Conservation (phyloP, 176 grass and related monocot species). For the Musa schizocarpa region DNA sequence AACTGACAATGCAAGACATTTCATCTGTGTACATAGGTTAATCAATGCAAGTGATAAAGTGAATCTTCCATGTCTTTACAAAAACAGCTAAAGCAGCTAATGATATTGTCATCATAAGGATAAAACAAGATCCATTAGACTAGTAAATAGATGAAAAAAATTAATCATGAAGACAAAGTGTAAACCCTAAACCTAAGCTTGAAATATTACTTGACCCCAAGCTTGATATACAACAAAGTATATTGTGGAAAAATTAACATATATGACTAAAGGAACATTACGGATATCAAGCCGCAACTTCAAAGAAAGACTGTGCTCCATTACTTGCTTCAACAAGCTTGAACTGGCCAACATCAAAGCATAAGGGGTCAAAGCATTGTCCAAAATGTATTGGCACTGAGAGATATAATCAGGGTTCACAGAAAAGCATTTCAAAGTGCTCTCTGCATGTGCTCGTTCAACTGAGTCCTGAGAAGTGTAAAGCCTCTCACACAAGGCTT, state of each 20-base stretch:
- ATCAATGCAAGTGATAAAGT: background rate
- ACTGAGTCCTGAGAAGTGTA: slow-evolving; percentile 93
- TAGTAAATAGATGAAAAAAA: background rate
- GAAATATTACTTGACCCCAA: slow-evolving; percentile 2
- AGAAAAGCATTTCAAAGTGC: slow-evolving; percentile 97
- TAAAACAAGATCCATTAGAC: background rate
- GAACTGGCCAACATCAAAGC: slow-evolving; percentile 97
- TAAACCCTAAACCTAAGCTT: background rate
- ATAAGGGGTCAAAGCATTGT: slow-evolving; percentile 98
- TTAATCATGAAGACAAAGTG: background rate
- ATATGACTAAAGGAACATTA: slow-evolving; percentile 59
- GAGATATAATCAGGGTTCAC: slow-evolving; percentile 96
- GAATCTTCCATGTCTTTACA: background rate
- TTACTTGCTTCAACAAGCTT: slow-evolving; percentile 98
- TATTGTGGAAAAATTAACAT: slow-evolving; percentile 29
- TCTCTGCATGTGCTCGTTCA: slow-evolving; percentile 91
- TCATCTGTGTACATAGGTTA: background rate
- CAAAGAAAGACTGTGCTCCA: slow-evolving; percentile 68
- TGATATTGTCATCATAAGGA: background rate
- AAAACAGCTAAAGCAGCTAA: background rate
- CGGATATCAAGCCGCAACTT: slow-evolving; percentile 93
- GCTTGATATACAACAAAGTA: slow-evolving; percentile 18
- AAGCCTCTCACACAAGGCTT: slow-evolving; percentile 96
- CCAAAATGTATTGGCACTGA: slow-evolving; percentile 99
- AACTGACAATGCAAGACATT: background rate